phyloP scores from a whole-genome alignment of 1,284 basidiomycete species.

The Ceratorhiza oryzae-sativae region DNA sequence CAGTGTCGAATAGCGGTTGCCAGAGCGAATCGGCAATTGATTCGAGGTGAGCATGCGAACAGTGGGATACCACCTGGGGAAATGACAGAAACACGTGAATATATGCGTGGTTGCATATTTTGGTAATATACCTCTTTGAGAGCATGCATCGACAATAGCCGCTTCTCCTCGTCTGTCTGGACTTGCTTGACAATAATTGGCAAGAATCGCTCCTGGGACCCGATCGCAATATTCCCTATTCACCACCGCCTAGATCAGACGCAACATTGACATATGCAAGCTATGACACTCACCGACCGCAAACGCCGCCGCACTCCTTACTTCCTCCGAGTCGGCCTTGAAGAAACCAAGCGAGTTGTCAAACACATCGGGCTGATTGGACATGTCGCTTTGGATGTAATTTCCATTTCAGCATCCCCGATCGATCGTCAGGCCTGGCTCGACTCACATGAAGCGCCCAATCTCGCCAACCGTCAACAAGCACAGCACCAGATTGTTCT shows the following conservation, averaged over 20 bases:
- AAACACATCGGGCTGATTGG: slow-evolving; percentile 77
- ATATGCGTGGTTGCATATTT: neutral
- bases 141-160: slow-evolving; percentile 86
- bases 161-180: slow-evolving; percentile 76
- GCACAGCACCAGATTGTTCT: slow-evolving; percentile 77
- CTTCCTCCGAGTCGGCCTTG: slow-evolving; percentile 77
- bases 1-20: slow-evolving; percentile 87
- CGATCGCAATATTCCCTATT: slow-evolving; percentile 91
- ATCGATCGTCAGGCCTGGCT: neutral
- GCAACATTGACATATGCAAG: neutral
- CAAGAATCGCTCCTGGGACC: slow-evolving; percentile 84
- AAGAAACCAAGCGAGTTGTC: slow-evolving; percentile 76
- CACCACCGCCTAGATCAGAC: neutral
- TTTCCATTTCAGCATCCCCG: neutral
- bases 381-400: slow-evolving; percentile 74
- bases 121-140: slow-evolving; percentile 77
- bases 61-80: slow-evolving; percentile 85
- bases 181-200: slow-evolving; percentile 86
- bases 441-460: slow-evolving; percentile 79
- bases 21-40: slow-evolving; percentile 87
- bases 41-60: slow-evolving; percentile 81
- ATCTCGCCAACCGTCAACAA: slow-evolving; percentile 89
- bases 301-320: slow-evolving; percentile 88
- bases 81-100: slow-evolving; percentile 7
- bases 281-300: slow-evolving; percentile 71